phyloP scores from a whole-genome alignment of 2,329 filamentous ascomycete genomes.

The Aspergillus hortae region DNA sequence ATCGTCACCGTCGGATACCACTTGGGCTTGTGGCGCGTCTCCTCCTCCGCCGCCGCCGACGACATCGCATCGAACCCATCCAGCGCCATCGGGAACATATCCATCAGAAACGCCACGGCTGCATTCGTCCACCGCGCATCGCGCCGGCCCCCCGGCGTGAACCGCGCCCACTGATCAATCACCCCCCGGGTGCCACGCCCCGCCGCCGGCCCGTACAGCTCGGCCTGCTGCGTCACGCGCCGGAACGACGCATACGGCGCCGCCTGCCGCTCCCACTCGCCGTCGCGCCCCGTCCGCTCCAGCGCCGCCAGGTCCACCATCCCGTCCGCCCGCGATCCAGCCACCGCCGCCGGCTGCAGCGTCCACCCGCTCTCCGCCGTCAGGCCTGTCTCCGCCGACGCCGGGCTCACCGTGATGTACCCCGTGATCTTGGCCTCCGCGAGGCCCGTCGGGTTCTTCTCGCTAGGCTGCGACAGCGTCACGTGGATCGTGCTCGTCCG shows the following conservation, averaged over 20 bases:
- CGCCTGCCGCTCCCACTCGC: slow-evolving; percentile 20
- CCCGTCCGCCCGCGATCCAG: slow-evolving; percentile 33
- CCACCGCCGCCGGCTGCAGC: slow-evolving; percentile 44
- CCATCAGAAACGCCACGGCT: slow-evolving; percentile 62
- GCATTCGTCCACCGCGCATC: slow-evolving; percentile 59
- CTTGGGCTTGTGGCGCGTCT: slow-evolving; percentile 36
- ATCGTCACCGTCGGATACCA: slow-evolving; percentile 77
- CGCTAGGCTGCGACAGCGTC: slow-evolving; percentile 45
- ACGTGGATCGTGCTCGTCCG: slow-evolving; percentile 63
- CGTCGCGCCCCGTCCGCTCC: slow-evolving; percentile 21
- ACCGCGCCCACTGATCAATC: slow-evolving; percentile 66
- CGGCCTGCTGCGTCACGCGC: slow-evolving; percentile 49
- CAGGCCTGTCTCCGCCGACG: slow-evolving; percentile 56
- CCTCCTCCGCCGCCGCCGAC: slow-evolving; percentile 24
- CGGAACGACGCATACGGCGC: slow-evolving; percentile 38
- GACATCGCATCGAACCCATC: slow-evolving; percentile 46
- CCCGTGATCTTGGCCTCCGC: slow-evolving; percentile 59
- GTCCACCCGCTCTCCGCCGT: slow-evolving; percentile 54
- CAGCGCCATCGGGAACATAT: slow-evolving; percentile 66
- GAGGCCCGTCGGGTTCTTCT: slow-evolving; percentile 26
- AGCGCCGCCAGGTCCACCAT: slow-evolving; percentile 21
- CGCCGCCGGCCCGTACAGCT: slow-evolving; percentile 43
- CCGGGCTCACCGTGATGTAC: slow-evolving; percentile 64
- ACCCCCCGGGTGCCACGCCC: slow-evolving; percentile 17
- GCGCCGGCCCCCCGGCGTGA: slow-evolving; percentile 49